phyloP scores from a whole-genome alignment of 345 rosid species.

The Hibiscus syriacus region DNA sequence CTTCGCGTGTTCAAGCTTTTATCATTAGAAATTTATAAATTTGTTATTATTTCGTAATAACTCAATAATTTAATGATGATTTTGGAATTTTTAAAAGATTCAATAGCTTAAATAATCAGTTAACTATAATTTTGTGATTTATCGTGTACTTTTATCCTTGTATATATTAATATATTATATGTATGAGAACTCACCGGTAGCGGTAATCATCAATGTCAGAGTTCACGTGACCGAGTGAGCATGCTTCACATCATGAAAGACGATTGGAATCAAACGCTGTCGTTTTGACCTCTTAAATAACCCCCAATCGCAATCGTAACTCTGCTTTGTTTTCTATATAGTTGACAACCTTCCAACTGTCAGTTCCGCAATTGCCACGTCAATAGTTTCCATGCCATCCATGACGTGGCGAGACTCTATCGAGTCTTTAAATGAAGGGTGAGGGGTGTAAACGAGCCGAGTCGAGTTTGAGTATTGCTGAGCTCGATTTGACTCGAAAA shows the following conservation, averaged over 20 bases:
- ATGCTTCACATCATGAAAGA: not conserved
- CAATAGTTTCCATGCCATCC: not conserved
- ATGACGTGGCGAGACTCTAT: not conserved
- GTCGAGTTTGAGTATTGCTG: too few relatives aligned
- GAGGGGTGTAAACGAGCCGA: too few relatives aligned
- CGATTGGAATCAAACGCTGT: not conserved
- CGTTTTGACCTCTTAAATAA: not conserved
- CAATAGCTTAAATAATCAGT: too few relatives aligned
- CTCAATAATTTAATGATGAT: too few relatives aligned
- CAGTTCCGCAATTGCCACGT: not conserved
- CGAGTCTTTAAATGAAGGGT: too few relatives aligned
- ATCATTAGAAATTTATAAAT: too few relatives aligned
- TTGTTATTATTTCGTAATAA: too few relatives aligned
- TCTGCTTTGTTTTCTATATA: not conserved
- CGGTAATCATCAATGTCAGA: not conserved
- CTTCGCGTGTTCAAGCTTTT: not conserved
- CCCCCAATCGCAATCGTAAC: not conserved
- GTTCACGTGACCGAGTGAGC: not conserved
- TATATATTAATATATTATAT: too few relatives aligned
- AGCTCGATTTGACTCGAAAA: too few relatives aligned
- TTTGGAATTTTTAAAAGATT: too few relatives aligned
- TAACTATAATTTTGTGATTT: too few relatives aligned
- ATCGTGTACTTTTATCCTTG: too few relatives aligned
- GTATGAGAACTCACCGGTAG: not conserved
- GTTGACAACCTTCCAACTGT: not conserved